Conservation (phyloP, 805 yeast genomes). For the Wickerhamiella dianesei region DNA sequence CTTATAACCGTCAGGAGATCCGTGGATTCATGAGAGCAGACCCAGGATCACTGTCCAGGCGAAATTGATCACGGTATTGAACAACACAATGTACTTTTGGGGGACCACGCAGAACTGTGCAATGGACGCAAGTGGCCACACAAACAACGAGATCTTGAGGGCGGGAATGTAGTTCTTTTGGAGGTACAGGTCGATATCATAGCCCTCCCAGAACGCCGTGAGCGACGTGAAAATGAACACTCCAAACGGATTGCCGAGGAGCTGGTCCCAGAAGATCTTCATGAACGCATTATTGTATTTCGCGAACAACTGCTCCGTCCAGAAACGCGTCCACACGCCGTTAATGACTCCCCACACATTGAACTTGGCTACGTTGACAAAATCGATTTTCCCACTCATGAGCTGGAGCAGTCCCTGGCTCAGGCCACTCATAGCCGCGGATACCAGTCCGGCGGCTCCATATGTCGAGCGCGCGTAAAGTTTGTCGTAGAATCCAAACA, state of each 20-base stretch:
- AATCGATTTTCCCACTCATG: conserved; percentile 13
- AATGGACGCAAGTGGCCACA: conserved; percentile 21
- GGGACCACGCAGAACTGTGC: conserved; percentile 16
- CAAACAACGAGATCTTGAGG: conserved; percentile 16
- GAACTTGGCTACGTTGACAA: conserved; percentile 21
- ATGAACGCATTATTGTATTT: conserved; percentile 15
- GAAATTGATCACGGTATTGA: conserved; percentile 16
- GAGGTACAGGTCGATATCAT: conserved; percentile 22
- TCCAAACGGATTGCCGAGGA: conserved; percentile 24
- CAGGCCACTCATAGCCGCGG: conserved; percentile 23
- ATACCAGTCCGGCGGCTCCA: conserved; percentile 24
- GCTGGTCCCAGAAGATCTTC: conserved; percentile 24
- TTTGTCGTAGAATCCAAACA: conserved; percentile 16
- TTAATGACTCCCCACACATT: conserved; percentile 27
- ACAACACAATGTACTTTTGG: conserved; percentile 16
- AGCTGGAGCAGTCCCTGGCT: conserved; percentile 25
- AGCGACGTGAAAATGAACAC: conserved; percentile 23
- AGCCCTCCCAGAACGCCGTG: conserved; percentile 28
- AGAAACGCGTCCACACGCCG: conserved; percentile 27
- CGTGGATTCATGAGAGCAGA: conserved; percentile 7
- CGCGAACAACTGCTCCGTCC: conserved; percentile 25
- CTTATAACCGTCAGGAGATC: background rate
- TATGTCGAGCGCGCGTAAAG: conserved; percentile 18
- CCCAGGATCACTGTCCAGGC: conserved; percentile 24
- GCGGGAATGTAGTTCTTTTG: conserved; percentile 19